Evolutionary conservation across 441 rosid species (phyloP).

Genomic region (Gossypium trilobum): DNA sequence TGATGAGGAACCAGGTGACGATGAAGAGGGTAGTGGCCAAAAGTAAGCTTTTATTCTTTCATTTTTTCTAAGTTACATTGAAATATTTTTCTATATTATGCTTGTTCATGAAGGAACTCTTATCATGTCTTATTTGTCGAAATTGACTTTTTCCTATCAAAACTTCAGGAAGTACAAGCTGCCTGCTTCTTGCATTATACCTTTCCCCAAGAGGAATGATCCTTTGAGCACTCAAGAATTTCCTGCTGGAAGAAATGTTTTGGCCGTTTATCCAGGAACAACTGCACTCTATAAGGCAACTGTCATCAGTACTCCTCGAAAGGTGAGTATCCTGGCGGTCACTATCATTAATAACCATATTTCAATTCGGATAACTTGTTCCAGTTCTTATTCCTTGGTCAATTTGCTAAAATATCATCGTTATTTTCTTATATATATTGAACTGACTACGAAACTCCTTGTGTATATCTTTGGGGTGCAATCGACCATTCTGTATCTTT

Average conservation of each 20-base stretch:
- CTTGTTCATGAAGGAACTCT: background rate
- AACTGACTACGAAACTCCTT: constrained; percentile 26
- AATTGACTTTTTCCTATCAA: constrained; percentile 10
- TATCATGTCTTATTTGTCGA: background rate
- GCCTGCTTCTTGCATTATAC: constrained; percentile 61
- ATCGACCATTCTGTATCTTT: constrained; percentile 16
- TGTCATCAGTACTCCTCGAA: constrained; percentile 59
- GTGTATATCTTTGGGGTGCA: constrained; percentile 22
- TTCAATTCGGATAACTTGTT: background rate
- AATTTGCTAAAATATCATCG: background rate
- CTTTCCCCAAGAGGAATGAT: constrained; percentile 77
- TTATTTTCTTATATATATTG: constrained; percentile 5
- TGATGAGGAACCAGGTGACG: constrained; percentile 95
- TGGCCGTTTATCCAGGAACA: constrained; percentile 97
- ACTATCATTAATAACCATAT: background rate
- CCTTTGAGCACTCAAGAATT: constrained; percentile 52
- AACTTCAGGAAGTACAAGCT: constrained; percentile 70
- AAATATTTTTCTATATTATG: background rate
- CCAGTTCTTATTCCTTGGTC: background rate
- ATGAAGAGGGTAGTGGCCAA: constrained; percentile 71
- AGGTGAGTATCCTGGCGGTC: constrained; percentile 32
- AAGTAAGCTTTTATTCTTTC: constrained; percentile 33
- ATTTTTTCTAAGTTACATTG: background rate
- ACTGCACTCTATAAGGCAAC: constrained; percentile 95
- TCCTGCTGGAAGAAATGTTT: constrained; percentile 55